Conservation (phyloP, 2,329 filamentous ascomycete species). For the Knufia petricola region DNA sequence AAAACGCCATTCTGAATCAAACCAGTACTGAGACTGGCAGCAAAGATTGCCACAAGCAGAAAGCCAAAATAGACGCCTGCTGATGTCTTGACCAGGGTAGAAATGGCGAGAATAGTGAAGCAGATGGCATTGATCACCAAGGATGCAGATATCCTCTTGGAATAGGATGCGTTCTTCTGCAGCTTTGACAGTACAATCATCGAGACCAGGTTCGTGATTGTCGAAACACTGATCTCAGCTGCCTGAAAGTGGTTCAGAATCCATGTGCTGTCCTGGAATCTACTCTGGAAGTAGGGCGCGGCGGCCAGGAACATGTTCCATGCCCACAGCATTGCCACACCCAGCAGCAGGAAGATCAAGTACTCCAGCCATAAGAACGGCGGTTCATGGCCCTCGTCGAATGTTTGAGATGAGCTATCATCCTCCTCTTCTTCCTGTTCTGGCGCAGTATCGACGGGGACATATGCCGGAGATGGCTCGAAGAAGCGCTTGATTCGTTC, state of each 20-base stretch:
- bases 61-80: conserved; percentile 67
- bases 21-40: conserved; percentile 69
- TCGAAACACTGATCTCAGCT: conserved; percentile 77
- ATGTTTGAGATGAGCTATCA: conserved; percentile 2
- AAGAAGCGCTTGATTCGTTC: conserved; percentile 29
- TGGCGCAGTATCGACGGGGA: conserved; percentile 21
- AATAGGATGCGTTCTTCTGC: conserved; percentile 76
- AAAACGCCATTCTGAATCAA: conserved; percentile 91
- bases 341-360: conserved; percentile 70
- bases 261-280: conserved; percentile 62
- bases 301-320: conserved; percentile 99
- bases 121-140: conserved; percentile 67
- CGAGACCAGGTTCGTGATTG: conserved; percentile 66
- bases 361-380: conserved; percentile 81
- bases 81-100: conserved; percentile 60
- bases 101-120: conserved; percentile 70
- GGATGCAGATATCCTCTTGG: conserved; percentile 69
- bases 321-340: conserved; percentile 93
- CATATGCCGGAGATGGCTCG: conserved; percentile 26
- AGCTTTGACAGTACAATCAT: conserved; percentile 70
- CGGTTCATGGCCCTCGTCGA: conserved; percentile 10
- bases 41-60: conserved; percentile 69
- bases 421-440: conserved; percentile 14
- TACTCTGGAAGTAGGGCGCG: conserved; percentile 80
- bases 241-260: conserved; percentile 79